Base-by-base conservation (phyloP, 805 yeast species). In the Nematodospora valgi region DNA sequence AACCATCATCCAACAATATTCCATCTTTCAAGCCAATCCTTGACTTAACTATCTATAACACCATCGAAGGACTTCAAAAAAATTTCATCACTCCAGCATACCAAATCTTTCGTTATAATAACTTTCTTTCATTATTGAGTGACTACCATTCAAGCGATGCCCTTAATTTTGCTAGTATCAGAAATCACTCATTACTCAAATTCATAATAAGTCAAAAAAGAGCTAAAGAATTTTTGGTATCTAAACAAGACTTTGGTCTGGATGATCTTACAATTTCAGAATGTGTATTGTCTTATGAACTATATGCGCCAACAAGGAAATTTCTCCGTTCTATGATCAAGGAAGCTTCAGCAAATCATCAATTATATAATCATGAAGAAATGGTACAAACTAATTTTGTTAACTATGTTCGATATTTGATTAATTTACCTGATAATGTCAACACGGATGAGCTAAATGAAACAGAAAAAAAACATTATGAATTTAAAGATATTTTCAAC, bases 381-480 rank as follows among this genome's bases (percentile, higher is more conserved):
- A 39, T 66, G n/a, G 43, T 64, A 17, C 70, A 65, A 40, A 41
- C 59, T 4, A 65, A 65, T 31, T 55, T 64, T 38, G 48, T 59
- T 10, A 66, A 65, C 36, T 65, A 64, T 36, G 44, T 65, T 11
- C 43, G 70, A 15, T 62, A 46, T 37, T 38, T 67, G 8, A 30
- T 65, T n/a, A 42, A 38, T 13, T 45, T 67, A 20, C 72, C 71
- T 5, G 37, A 43, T 9, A 46, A 40, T 15, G 28, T 37, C 6
- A 20, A 45, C 12, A 22, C 38, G 8, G 44, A 46, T 5, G 34
- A 43, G 8, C 40, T 62, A 8, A 45, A 41, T 32, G 56, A 51
- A 7, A 31, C 38, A n/a, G 54, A 47, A 16, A 34, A 33, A 16
- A 46, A 37, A 23, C 69, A 66, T 40, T 58, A 57, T 37, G 45